Conservation (phyloP, 148 eudicot species). For the Chenopodium album region DNA sequence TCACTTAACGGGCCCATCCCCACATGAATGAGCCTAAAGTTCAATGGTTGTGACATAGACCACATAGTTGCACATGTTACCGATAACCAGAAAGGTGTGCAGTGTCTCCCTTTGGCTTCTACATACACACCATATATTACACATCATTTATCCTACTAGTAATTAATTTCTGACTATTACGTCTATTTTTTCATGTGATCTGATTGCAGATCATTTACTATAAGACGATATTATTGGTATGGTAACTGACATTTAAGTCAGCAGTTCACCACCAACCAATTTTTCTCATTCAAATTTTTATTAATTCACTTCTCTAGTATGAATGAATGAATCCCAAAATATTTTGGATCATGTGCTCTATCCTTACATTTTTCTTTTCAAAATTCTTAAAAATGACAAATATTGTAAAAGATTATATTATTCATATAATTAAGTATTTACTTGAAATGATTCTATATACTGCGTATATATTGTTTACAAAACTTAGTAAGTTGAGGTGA, state of each 20-base stretch:
- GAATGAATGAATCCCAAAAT: not conserved
- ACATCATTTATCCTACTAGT: not conserved
- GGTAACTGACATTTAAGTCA: not conserved
- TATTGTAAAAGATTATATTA: too few relatives aligned
- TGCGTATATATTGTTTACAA: too few relatives aligned
- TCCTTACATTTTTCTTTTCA: not conserved
- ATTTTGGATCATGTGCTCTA: too few relatives aligned
- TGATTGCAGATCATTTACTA: not conserved
- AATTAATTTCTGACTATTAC: not conserved
- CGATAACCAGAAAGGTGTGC: not conserved
- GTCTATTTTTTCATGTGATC: not conserved
- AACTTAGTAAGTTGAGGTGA: too few relatives aligned
- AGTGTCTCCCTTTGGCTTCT: conserved; percentile 14
- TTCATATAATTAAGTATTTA: too few relatives aligned
- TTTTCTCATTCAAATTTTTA: not conserved
- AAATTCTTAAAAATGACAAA: too few relatives aligned
- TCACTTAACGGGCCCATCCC: conserved; percentile 3
- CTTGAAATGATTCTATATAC: too few relatives aligned
- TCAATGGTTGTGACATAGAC: conserved; percentile 6
- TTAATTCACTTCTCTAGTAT: not conserved
- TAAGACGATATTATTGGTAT: not conserved
- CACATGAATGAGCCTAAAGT: conserved; percentile 21
- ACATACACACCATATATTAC: not conserved
- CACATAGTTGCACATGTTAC: conserved; percentile 19
- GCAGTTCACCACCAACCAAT: not conserved